These are phyloP conservation scores for Stropharia rugosoannulata DNA, from an alignment of 768 basidiomycete species.

Conservation along the genomic window DNA sequence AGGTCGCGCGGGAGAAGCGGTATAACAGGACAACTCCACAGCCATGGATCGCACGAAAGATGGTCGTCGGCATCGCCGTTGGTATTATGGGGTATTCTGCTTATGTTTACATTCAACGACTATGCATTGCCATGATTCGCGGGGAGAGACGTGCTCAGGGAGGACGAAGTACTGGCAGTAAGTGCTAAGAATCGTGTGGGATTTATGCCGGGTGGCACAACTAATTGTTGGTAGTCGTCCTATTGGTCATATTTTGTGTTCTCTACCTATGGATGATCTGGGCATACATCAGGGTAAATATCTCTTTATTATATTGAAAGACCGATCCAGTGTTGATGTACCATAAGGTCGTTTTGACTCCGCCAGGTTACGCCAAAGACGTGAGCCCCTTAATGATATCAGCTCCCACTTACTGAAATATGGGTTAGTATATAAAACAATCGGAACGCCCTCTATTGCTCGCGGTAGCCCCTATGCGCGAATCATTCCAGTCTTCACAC, in stretches of 20 bases:
- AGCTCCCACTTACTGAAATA: neutral
- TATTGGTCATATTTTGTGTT: slow-evolving; percentile 61
- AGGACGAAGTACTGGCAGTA: slow-evolving; percentile 60
- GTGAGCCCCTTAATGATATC: slow-evolving; percentile 36
- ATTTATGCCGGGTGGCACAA: neutral
- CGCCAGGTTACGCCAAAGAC: slow-evolving; percentile 69
- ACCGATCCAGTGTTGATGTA: slow-evolving; percentile 1
- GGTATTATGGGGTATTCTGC: slow-evolving; percentile 64
- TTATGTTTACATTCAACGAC: slow-evolving; percentile 77
- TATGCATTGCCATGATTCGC: slow-evolving; percentile 72
- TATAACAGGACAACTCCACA: slow-evolving; percentile 48
- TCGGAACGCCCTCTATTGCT: slow-evolving; percentile 20
- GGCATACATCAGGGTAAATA: slow-evolving; percentile 72
- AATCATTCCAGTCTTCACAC: slow-evolving; percentile 18
- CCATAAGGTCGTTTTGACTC: slow-evolving; percentile 56
- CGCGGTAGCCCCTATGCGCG: slow-evolving; percentile 6
- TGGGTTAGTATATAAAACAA: slow-evolving; percentile 12
- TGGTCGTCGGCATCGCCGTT: slow-evolving; percentile 57
- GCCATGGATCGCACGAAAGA: slow-evolving; percentile 75
- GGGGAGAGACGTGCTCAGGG: slow-evolving; percentile 41
- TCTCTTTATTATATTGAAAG: neutral
- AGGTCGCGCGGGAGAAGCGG: slow-evolving; percentile 37
- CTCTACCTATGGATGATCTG: slow-evolving; percentile 73
- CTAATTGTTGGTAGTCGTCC: slow-evolving; percentile 49
- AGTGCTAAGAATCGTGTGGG: slow-evolving; percentile 31